A percentile compares a stretch with the other conserved stretches of the same genome.
Evolutionary conservation across 2,329 filamentous ascomycete genomes (phyloP).

Genomic region (Fusarium bulbicola): DNA sequence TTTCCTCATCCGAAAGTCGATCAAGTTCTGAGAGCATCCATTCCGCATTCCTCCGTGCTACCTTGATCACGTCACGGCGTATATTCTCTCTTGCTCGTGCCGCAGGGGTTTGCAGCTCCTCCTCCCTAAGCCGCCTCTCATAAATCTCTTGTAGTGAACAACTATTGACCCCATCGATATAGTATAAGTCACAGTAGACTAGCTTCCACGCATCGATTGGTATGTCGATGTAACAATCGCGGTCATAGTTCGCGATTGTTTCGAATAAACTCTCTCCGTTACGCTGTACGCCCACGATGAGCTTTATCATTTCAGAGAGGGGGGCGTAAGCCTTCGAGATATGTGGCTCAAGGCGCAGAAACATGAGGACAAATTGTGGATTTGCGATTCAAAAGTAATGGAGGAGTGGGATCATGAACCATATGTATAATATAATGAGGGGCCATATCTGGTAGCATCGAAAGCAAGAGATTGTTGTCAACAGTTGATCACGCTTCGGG

Average conservation of each 20-base stretch:
- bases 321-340: slow-evolving; percentile 18
- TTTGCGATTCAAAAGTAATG: slow-evolving; percentile 13
- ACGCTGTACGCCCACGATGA: too few species aligned
- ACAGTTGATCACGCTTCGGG: rapidly evolving
- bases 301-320: too few species aligned
- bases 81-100: not conserved
- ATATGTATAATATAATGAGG: not conserved
- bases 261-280: not conserved
- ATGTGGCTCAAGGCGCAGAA: slow-evolving; percentile 35
- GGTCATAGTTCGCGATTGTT: not conserved
- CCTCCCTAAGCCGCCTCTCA: not conserved
- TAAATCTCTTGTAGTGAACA: not conserved
- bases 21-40: not conserved
- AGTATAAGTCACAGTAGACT: not conserved
- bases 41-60: not conserved
- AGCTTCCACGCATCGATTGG: not conserved
- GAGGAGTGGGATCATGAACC: slow-evolving; percentile 35
- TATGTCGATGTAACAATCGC: rapidly evolving
- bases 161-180: not conserved
- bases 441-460: rapidly evolving
- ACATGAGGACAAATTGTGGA: slow-evolving; percentile 20
- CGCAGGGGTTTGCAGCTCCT: not conserved
- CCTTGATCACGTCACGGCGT: not conserved
- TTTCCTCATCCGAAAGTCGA: not conserved
- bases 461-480: not conserved